A percentile compares a stretch with the other conserved stretches of the same genome.
Conservation (phyloP, 2,329 filamentous ascomycete species). For the Ophiostoma perfectum region DNA sequence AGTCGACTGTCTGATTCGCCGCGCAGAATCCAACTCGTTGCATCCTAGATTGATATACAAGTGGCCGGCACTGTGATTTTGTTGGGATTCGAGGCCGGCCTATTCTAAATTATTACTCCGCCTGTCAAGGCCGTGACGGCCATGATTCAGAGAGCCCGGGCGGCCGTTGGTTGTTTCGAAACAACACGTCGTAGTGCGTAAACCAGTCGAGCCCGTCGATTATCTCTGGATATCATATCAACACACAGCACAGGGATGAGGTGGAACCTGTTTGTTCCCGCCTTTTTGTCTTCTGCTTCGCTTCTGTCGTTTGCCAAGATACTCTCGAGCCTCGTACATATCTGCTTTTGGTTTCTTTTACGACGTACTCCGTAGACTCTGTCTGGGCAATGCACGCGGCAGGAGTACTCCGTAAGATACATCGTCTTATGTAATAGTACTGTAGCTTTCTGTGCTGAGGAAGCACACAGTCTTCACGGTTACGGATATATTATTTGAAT, state of each 20-base stretch:
- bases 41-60: neutral
- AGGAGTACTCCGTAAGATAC: neutral
- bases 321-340: constrained; percentile 2
- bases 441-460: neutral
- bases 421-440: constrained; percentile 1
- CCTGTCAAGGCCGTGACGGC: neutral
- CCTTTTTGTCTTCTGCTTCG: neutral
- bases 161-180: neutral
- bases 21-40: constrained; percentile 6
- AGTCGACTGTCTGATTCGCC: neutral
- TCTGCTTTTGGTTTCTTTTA: neutral
- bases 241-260: neutral
- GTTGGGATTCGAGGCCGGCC: too few species aligned
- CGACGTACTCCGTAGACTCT: neutral
- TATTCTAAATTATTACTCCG: neutral
- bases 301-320: neutral
- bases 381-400: neutral
- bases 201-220: neutral
- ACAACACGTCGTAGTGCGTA: neutral
- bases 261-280: neutral
- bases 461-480: neutral
- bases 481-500: too few species aligned
- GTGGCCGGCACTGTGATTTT: too few species aligned
- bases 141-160: too few species aligned
- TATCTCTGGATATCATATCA: neutral